These are phyloP conservation scores for Moricandia moricandioides DNA, from an alignment of 345 rosid genomes.

Conservation along the genomic window DNA sequence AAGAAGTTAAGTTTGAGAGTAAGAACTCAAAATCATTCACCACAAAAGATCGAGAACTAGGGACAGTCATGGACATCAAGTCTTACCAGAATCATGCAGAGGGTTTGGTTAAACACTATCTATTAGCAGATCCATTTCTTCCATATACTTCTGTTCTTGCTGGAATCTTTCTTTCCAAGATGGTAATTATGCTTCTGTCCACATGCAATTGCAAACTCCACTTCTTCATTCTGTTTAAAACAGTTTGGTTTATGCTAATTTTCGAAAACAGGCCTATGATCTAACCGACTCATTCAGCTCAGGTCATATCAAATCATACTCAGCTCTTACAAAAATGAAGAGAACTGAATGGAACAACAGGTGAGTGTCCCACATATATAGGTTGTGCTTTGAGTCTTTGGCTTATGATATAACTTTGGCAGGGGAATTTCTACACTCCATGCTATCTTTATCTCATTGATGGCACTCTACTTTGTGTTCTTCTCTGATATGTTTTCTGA, in stretches of 20 bases:
- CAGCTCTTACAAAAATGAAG: slow-evolving; percentile 56
- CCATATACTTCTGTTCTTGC: slow-evolving; percentile 74
- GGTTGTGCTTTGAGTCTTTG: slow-evolving; percentile 4
- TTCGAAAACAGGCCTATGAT: slow-evolving; percentile 58
- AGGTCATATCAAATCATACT: slow-evolving; percentile 57
- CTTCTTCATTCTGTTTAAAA: not conserved
- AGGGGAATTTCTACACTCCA: slow-evolving; percentile 82
- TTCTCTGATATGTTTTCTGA: slow-evolving; percentile 74
- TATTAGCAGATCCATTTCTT: slow-evolving; percentile 61
- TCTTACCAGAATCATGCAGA: slow-evolving; percentile 69
- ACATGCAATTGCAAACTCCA: not conserved
- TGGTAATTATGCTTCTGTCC: slow-evolving; percentile 45
- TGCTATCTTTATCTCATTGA: slow-evolving; percentile 57
- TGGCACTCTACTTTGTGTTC: slow-evolving; percentile 74
- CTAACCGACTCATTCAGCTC: slow-evolving; percentile 57
- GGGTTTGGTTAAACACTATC: slow-evolving; percentile 53
- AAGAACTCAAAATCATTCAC: slow-evolving; percentile 1
- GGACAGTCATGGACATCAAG: slow-evolving; percentile 51
- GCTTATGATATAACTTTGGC: slow-evolving; percentile 28
- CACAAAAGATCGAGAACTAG: slow-evolving; percentile 1
- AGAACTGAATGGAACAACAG: slow-evolving; percentile 84
- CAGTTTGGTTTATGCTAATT: not conserved
- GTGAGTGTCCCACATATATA: slow-evolving; percentile 36
- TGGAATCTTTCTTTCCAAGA: slow-evolving; percentile 75
- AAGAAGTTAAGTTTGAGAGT: slow-evolving; percentile 4